Base-by-base conservation (phyloP, 2,329 filamentous ascomycete species). In the Neospermospora avenae region DNA sequence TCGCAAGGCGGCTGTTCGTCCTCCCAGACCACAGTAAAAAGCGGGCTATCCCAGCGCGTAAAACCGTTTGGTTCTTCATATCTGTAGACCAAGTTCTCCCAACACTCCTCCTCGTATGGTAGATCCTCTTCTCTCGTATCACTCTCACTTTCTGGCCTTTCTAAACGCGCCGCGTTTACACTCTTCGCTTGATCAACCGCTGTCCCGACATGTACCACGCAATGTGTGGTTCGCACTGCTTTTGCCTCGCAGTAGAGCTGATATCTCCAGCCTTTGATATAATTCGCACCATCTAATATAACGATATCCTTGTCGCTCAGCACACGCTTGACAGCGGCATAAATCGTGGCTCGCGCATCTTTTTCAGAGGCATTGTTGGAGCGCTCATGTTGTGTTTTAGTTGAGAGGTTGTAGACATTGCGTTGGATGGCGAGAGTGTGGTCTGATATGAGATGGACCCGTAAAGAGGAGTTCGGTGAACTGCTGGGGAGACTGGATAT, bases 201-300 rank as follows among this genome's bases (percentile, higher is more conserved):
- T 63, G 82, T 84, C 0, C 85, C 85, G 46, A 88, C 77, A 73
- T 87, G 85, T 64, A 95, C 77, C 59, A 95, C 84, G 69, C 88
- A 92, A 74, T 84, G 89, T 3, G 88, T 84, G 3, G 90, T 95
- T 64, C 86, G 78, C 57, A 90, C 77, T 51, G 90, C 90, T 75
- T 95, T 95, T 39, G 90, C 85, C 75, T 95, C 90, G 77, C 90
- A 93, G 74, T 88, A 88, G 22, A 96, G 78, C 78, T 96, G 90
- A 73, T 96, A 96, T 52, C 91, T 82, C 84, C 90, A 95, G 39
- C 90, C 91, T 74, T 95, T 95, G 77, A 96, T 96, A 75, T 95
- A 96, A 75, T 95, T 95, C 62, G 90, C 77, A 1, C 87, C 86
- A 72, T 96, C 90, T 16, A 91, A 83, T 49, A 96, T 84, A 55